Conservation (phyloP, 2,329 filamentous ascomycete genomes). For the Cordyceps tenuipes region DNA sequence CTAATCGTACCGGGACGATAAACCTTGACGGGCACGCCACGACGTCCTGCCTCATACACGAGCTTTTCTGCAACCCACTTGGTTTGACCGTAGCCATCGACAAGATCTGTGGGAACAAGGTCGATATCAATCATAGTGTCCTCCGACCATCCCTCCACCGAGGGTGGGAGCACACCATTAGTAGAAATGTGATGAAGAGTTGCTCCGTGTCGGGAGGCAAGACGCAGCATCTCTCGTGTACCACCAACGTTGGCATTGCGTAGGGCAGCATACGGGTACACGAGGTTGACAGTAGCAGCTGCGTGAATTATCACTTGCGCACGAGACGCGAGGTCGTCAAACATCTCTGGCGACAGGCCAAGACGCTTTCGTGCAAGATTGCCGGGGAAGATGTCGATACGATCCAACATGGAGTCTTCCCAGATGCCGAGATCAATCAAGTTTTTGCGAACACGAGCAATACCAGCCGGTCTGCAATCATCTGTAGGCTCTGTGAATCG, state of each 20-base stretch:
- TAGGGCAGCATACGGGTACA: constrained; percentile 73
- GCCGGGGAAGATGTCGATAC: constrained; percentile 66
- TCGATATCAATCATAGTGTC: constrained; percentile 57
- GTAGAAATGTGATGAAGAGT: constrained; percentile 74
- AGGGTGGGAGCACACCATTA: constrained; percentile 69
- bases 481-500: constrained; percentile 61
- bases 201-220: constrained; percentile 58
- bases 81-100: constrained; percentile 69
- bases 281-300: constrained; percentile 69
- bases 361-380: constrained; percentile 62
- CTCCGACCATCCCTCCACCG: constrained; percentile 62
- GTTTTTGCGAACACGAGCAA: constrained; percentile 66
- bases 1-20: constrained; percentile 70
- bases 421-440: constrained; percentile 71
- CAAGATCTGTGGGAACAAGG: constrained; percentile 59
- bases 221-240: constrained; percentile 64
- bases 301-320: constrained; percentile 70
- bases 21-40: constrained; percentile 62
- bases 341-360: constrained; percentile 57
- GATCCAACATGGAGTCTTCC: constrained; percentile 69
- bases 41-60: constrained; percentile 57
- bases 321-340: constrained; percentile 54
- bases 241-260: constrained; percentile 69
- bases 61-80: constrained; percentile 77
- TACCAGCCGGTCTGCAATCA: constrained; percentile 55